phyloP scores from a whole-genome alignment of 805 yeast genomes.

The Saccharomyces paradoxus region DNA sequence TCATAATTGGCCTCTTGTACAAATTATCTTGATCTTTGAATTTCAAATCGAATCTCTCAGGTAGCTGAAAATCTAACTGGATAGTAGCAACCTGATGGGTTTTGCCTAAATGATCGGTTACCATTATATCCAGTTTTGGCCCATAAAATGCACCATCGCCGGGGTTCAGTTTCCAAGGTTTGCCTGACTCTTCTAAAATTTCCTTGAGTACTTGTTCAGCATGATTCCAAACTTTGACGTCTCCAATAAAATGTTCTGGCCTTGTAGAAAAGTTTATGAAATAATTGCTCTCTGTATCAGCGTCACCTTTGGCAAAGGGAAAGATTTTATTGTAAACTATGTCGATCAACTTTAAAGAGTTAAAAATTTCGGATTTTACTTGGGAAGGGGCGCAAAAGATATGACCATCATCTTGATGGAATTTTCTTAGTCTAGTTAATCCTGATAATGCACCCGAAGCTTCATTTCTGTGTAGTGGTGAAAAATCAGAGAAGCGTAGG shows the following conservation, averaged over 20 bases:
- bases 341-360: constrained; percentile 65
- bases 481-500: constrained; percentile 75
- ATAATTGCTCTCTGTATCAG: constrained; percentile 27
- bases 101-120: constrained; percentile 72
- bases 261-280: constrained; percentile 74
- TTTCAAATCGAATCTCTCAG: constrained; percentile 68
- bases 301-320: constrained; percentile 19
- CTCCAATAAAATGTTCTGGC: constrained; percentile 78
- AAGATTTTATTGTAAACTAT: constrained; percentile 62
- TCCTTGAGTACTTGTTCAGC: constrained; percentile 65
- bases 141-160: constrained; percentile 98
- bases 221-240: constrained; percentile 62
- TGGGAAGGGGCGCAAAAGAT: constrained; percentile 81
- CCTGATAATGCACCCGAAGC: constrained; percentile 92
- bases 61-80: constrained; percentile 91
- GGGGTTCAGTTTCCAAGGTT: constrained; percentile 61
- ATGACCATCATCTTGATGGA: constrained; percentile 98
- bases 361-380: constrained; percentile 61
- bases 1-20: constrained; percentile 74
- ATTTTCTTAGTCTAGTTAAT: constrained; percentile 82
- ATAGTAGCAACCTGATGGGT: constrained; percentile 92
- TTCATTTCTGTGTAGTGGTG: constrained; percentile 89
- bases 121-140: constrained; percentile 84
- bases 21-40: constrained; percentile 50
- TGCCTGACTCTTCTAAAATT: constrained; percentile 49